phyloP scores from a whole-genome alignment of 2,329 filamentous ascomycete genomes.

The Beauveria sp. region DNA sequence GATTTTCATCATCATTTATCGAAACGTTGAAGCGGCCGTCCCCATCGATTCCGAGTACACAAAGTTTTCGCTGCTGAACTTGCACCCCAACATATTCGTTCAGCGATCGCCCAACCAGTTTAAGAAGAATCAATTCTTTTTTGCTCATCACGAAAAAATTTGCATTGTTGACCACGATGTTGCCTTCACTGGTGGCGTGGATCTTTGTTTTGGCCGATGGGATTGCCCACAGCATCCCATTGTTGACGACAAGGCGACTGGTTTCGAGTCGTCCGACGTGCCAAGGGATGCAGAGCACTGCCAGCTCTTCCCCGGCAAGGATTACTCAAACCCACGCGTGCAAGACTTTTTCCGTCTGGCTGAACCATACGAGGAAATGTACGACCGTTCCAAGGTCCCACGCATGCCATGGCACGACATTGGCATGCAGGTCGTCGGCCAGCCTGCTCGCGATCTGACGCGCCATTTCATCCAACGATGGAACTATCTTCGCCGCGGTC shows the following conservation, averaged over 20 bases:
- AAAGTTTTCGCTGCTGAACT: slow-evolving; percentile 88
- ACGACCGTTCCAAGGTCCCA: slow-evolving; percentile 79
- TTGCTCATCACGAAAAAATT: slow-evolving; percentile 98
- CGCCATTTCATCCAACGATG: slow-evolving; percentile 95
- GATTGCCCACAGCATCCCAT: slow-evolving; percentile 90
- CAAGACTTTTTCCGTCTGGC: slow-evolving; percentile 91
- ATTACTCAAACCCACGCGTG: slow-evolving; percentile 94
- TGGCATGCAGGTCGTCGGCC: slow-evolving; percentile 93
- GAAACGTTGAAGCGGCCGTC: slow-evolving; percentile 93
- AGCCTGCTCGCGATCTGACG: slow-evolving; percentile 87
- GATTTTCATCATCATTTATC: slow-evolving; percentile 94
- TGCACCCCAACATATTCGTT: slow-evolving; percentile 94
- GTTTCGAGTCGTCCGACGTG: slow-evolving; percentile 69
- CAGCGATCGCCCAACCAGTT: slow-evolving; percentile 96
- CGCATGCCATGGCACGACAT: slow-evolving; percentile 99
- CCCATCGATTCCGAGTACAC: slow-evolving; percentile 98
- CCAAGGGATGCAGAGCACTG: slow-evolving; percentile 90
- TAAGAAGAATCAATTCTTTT: slow-evolving; percentile 98
- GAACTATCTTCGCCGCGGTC: slow-evolving; percentile 91
- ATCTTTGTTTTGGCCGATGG: slow-evolving; percentile 96
- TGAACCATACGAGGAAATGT: slow-evolving; percentile 98
- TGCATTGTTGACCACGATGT: slow-evolving; percentile 93
- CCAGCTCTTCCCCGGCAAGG: slow-evolving; percentile 94
- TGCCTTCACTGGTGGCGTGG: slow-evolving; percentile 90
- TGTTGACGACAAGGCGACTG: slow-evolving; percentile 88